Evolutionary conservation across 805 yeast species (phyloP).

Genomic region (Cyberlindnera petersonii): DNA sequence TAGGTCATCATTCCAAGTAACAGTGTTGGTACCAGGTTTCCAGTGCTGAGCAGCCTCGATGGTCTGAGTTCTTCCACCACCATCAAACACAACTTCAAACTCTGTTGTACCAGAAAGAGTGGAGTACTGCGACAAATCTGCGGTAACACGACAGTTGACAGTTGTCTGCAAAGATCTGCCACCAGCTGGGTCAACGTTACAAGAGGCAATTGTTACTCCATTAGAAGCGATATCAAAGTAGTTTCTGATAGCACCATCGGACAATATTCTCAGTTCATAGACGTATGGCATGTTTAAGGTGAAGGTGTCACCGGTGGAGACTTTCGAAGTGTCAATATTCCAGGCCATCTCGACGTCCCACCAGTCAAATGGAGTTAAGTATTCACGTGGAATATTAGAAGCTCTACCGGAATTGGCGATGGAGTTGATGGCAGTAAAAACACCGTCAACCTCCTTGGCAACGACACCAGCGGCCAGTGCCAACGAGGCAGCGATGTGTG

Average conservation of each 20-base stretch:
- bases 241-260: conserved; percentile 2
- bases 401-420: conserved; percentile 4
- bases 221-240: conserved; percentile 8
- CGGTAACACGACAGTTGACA: conserved; percentile 10
- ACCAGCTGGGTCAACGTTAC: conserved; percentile 14
- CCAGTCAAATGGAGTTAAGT: conserved; percentile 12
- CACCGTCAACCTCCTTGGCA: conserved; percentile 9
- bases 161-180: conserved; percentile 7
- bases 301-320: conserved; percentile 17
- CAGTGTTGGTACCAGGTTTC: conserved; percentile 14
- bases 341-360: conserved; percentile 9
- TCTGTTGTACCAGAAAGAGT: conserved; percentile 8
- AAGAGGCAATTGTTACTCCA: conserved; percentile 13
- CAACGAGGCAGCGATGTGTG: neutral
- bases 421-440: conserved; percentile 12
- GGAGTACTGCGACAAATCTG: conserved; percentile 5
- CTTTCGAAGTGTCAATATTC: conserved; percentile 9
- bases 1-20: conserved; percentile 15
- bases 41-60: conserved; percentile 11
- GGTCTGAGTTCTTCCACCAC: conserved; percentile 13
- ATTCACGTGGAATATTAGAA: too few species aligned
- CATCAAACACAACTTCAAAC: conserved; percentile 11
- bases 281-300: conserved; percentile 16
- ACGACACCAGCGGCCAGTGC: neutral
- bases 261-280: conserved; percentile 13